Conservation (phyloP, 345 rosid genomes). For the Firmiana major region DNA sequence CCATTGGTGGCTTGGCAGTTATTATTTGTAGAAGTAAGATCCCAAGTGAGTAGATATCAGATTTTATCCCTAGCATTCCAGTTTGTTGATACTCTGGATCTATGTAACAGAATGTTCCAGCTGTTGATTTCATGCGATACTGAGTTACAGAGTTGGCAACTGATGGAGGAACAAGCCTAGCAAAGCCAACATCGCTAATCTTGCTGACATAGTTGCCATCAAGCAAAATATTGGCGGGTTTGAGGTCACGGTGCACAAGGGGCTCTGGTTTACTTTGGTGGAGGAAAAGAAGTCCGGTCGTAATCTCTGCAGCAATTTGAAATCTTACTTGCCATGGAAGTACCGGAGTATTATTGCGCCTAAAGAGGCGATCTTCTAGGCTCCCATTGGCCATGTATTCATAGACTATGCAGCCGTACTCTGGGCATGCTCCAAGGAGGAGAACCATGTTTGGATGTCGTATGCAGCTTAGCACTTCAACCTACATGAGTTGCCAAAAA, state of each 20-base stretch:
- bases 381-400: constrained; percentile 92
- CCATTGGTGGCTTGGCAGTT: constrained; percentile 89
- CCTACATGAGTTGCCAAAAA: constrained; percentile 31
- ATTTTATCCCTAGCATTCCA: constrained; percentile 78
- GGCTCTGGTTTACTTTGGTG: constrained; percentile 96
- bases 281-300: constrained; percentile 77
- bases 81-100: constrained; percentile 95
- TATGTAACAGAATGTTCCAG: constrained; percentile 91
- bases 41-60: constrained; percentile 83
- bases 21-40: constrained; percentile 74
- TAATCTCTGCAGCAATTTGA: constrained; percentile 76
- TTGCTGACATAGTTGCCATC: constrained; percentile 81
- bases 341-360: constrained; percentile 42
- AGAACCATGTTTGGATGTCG: constrained; percentile 97
- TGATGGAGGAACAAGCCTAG: constrained; percentile 88
- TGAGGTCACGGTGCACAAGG: constrained; percentile 83
- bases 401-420: constrained; percentile 85
- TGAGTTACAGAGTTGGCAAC: constrained; percentile 62
- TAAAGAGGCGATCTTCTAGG: constrained; percentile 72
- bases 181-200: constrained; percentile 85
- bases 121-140: constrained; percentile 80
- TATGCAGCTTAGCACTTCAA: constrained; percentile 75
- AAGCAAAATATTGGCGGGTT: constrained; percentile 84
- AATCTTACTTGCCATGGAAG: constrained; percentile 79
- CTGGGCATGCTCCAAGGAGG: constrained; percentile 85